Percentiles rank a stretch among this genome's conserved stretches.
Conservation (phyloP, 2,329 filamentous ascomycete genomes). For the Sclerotiophoma versabilis region DNA sequence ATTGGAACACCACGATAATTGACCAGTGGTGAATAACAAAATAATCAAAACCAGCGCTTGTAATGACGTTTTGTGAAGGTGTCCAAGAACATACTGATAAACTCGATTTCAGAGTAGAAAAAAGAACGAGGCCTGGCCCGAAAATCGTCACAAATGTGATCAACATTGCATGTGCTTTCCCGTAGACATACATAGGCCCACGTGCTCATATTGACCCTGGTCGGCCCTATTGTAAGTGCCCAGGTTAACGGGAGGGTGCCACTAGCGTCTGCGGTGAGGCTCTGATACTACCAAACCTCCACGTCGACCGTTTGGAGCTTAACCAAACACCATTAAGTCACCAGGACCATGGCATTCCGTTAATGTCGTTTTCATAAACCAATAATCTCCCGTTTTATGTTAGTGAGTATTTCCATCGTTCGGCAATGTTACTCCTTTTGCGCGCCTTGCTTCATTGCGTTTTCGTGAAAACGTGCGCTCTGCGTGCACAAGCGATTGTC, state of each 20-base stretch:
- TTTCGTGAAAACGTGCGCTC: not conserved
- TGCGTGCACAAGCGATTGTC: not conserved
- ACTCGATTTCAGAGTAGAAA: too few species aligned
- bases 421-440: not conserved
- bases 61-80: not conserved
- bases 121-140: not conserved
- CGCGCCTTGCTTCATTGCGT: not conserved
- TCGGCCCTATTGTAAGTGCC: slow-evolving; percentile 23
- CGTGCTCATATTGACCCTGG: slow-evolving; percentile 12
- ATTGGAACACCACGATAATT: slow-evolving; percentile 44
- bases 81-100: not conserved
- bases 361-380: not conserved
- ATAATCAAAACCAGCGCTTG: slow-evolving; percentile 22
- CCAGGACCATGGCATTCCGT: not conserved
- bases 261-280: slow-evolving; percentile 38
- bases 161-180: not conserved
- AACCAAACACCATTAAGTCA: not conserved
- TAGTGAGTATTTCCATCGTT: not conserved
- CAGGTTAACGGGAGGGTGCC: slow-evolving; percentile 2
- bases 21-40: slow-evolving; percentile 42
- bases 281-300: slow-evolving; percentile 34
- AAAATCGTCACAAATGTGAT: not conserved
- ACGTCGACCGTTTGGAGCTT: slow-evolving; percentile 35
- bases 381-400: not conserved
- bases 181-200: not conserved